Evolutionary conservation across 768 basidiomycete species (phyloP).

Genomic region (Kockovaella imperatae): DNA sequence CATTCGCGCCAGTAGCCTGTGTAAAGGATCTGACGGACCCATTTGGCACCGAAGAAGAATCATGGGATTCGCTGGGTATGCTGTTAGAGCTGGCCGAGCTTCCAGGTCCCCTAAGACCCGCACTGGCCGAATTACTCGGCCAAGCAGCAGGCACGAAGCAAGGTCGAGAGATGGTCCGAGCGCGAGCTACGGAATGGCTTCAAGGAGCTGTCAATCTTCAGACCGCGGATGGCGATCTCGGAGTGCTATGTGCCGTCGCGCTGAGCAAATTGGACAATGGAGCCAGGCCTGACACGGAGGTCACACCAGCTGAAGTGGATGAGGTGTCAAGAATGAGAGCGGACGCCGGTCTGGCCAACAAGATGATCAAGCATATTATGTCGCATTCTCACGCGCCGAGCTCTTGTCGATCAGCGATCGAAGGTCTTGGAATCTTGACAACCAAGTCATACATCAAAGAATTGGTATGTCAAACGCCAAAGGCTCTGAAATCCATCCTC

Average conservation of each 20-base stretch:
- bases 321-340: not conserved
- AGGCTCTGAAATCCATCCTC: conserved; percentile 49
- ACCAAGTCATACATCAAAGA: conserved; percentile 59
- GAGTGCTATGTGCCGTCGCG: conserved; percentile 62
- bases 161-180: conserved; percentile 58
- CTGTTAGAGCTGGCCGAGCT: conserved; percentile 61
- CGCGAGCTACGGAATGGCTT: conserved; percentile 61
- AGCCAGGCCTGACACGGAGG: conserved; percentile 3
- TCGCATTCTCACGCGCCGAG: conserved; percentile 33
- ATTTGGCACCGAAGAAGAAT: not conserved
- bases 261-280: conserved; percentile 67
- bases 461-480: conserved; percentile 51
- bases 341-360: conserved; percentile 16
- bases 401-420: conserved; percentile 50
- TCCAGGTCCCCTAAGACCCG: conserved; percentile 51
- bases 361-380: conserved; percentile 55
- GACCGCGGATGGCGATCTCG: conserved; percentile 44
- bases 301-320: not conserved
- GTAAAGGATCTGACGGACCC: too few species aligned
- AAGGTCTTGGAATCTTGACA: conserved; percentile 79
- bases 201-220: conserved; percentile 49
- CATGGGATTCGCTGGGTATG: conserved; percentile 16
- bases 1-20: too few species aligned
- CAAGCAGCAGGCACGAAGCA: conserved; percentile 68
- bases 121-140: conserved; percentile 64